phyloP scores from a whole-genome alignment of 805 yeast species.

The Clavispora asparagi region DNA sequence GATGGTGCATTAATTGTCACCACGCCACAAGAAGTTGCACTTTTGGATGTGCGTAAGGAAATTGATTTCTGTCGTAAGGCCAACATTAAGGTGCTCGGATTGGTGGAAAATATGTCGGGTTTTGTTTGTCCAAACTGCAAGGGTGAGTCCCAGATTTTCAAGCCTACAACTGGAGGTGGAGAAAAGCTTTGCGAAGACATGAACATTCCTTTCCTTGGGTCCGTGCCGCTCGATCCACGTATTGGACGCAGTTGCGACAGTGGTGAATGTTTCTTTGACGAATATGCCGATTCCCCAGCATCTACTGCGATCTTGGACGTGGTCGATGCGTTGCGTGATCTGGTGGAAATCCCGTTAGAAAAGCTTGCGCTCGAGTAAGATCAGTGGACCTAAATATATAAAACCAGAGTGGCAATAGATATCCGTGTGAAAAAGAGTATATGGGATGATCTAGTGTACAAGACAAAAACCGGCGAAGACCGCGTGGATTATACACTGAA shows the following conservation, averaged over 20 bases:
- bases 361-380: constrained; percentile 9
- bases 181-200: constrained; percentile 74
- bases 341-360: constrained; percentile 33
- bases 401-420: too few species aligned
- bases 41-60: constrained; percentile 92
- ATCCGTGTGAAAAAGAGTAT: too few species aligned
- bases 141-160: constrained; percentile 84
- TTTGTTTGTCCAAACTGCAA: constrained; percentile 95
- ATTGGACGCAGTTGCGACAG: constrained; percentile 84
- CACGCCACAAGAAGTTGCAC: constrained; percentile 96
- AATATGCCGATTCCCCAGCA: constrained; percentile 89
- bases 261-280: constrained; percentile 80
- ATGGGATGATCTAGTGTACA: too few species aligned
- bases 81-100: constrained; percentile 74
- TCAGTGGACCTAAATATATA: too few species aligned
- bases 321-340: constrained; percentile 64
- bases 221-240: constrained; percentile 94
- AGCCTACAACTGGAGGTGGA: constrained; percentile 98
- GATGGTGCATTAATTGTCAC: constrained; percentile 96
- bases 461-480: too few species aligned
- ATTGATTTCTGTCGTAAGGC: constrained; percentile 94
- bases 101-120: constrained; percentile 98
- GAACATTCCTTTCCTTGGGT: constrained; percentile 74
- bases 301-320: constrained; percentile 80
- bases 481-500: too few species aligned